Evolutionary conservation across 495 filamentous ascomycete genomes (phyloP).

Genomic region (Aspergillus hancockii): DNA sequence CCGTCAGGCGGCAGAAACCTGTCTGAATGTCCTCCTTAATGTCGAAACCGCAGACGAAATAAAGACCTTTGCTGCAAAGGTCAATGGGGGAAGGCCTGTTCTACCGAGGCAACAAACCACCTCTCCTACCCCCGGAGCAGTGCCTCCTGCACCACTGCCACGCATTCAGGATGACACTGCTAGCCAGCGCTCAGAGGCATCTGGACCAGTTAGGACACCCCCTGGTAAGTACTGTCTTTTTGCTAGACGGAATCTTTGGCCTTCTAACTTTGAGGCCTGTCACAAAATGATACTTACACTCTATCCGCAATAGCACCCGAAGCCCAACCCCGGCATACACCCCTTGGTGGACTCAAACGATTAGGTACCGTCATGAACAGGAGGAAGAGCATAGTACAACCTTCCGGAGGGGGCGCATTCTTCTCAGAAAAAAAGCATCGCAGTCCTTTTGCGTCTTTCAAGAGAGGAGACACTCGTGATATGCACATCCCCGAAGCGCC

Average conservation of each 20-base stretch:
- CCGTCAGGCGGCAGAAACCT: slow-evolving; percentile 74
- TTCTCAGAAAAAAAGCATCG: slow-evolving; percentile 53
- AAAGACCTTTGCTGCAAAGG: slow-evolving; percentile 71
- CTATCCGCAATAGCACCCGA: slow-evolving; percentile 13
- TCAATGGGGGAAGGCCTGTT: slow-evolving; percentile 34
- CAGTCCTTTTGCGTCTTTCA: slow-evolving; percentile 54
- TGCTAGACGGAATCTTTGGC: not conserved
- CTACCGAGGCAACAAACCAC: slow-evolving; percentile 20
- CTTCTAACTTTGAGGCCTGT: not conserved
- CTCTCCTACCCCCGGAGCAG: slow-evolving; percentile 15
- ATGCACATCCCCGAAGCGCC: slow-evolving; percentile 45
- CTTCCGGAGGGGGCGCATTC: slow-evolving; percentile 30
- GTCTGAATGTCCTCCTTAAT: slow-evolving; percentile 82
- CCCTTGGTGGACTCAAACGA: slow-evolving; percentile 59
- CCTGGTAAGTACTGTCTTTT: slow-evolving; percentile 37
- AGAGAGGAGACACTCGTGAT: slow-evolving; percentile 44
- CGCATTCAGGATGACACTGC: slow-evolving; percentile 54
- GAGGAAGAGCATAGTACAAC: slow-evolving; percentile 49
- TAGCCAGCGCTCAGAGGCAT: slow-evolving; percentile 57
- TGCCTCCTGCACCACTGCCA: slow-evolving; percentile 44
- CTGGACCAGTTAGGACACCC: slow-evolving; percentile 49
- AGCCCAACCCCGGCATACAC: slow-evolving; percentile 44
- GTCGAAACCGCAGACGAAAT: slow-evolving; percentile 89
- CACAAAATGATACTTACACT: not conserved
- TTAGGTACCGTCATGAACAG: slow-evolving; percentile 80